phyloP scores from a whole-genome alignment of 306 rosid species.

The Luffa aegyptiaca region DNA sequence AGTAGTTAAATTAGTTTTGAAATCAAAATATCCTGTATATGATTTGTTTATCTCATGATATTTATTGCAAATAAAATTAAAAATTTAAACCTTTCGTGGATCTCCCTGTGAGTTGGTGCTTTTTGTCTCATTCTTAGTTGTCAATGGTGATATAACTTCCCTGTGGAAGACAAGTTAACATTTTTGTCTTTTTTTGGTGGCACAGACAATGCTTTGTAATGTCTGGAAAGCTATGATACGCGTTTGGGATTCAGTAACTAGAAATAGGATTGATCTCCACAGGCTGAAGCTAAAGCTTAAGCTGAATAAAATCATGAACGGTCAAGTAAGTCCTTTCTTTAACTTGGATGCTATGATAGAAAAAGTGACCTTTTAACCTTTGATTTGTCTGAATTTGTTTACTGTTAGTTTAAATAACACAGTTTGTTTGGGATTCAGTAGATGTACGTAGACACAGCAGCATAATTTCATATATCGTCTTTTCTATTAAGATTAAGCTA shows the following conservation, averaged over 20 bases:
- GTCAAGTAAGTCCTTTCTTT: conserved; percentile 55
- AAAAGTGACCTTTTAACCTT: background rate
- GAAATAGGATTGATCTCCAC: conserved; percentile 62
- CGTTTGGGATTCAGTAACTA: conserved; percentile 69
- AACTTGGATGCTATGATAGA: conserved; percentile 12
- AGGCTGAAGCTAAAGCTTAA: conserved; percentile 77
- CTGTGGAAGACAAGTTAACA: background rate
- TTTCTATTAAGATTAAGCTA: background rate
- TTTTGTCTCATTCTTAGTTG: background rate
- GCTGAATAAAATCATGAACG: conserved; percentile 57
- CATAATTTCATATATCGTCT: background rate
- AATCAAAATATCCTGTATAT: background rate
- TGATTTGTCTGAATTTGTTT: background rate
- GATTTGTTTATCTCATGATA: background rate
- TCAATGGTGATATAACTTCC: background rate
- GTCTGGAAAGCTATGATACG: conserved; percentile 56
- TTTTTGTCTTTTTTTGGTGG: background rate
- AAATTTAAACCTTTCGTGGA: background rate
- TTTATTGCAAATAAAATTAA: background rate
- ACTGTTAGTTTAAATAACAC: background rate
- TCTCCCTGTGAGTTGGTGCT: background rate
- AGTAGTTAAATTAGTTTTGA: background rate
- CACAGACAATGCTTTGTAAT: conserved; percentile 62
- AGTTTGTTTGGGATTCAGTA: background rate
- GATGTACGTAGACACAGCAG: background rate